phyloP scores from a whole-genome alignment of 2,329 filamentous ascomycete genomes.

The Akanthomyces muscarius region DNA sequence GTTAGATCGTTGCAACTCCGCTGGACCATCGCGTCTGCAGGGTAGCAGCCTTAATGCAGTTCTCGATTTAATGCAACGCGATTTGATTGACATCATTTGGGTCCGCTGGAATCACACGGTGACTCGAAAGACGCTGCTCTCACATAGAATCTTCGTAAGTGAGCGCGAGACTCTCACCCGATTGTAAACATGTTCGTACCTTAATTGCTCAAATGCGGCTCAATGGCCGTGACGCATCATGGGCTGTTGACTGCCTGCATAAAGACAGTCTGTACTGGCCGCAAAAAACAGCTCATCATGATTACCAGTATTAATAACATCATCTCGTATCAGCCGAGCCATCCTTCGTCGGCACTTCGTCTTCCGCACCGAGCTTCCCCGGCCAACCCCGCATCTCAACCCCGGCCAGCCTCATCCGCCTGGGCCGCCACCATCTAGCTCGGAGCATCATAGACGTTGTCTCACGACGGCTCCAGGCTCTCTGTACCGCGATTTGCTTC shows the following conservation, averaged over 20 bases:
- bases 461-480: background rate
- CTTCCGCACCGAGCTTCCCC: conserved; percentile 5
- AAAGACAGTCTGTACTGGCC: too few species aligned
- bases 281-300: background rate
- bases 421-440: background rate
- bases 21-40: background rate
- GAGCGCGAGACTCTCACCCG: too few species aligned
- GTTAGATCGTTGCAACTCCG: background rate
- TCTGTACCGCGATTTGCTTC: background rate
- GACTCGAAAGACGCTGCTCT: background rate
- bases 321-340: background rate
- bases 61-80: background rate
- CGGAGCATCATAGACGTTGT: background rate
- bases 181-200: too few species aligned
- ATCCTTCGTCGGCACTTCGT: background rate
- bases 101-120: background rate
- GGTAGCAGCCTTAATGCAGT: background rate
- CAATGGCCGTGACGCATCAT: too few species aligned
- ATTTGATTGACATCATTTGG: background rate
- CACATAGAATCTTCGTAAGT: background rate
- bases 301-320: background rate
- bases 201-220: too few species aligned
- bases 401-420: background rate
- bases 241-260: too few species aligned
- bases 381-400: conserved; percentile 5